Conservation (phyloP, 352 stramenopile species). For the Globisporangium radiosum region DNA sequence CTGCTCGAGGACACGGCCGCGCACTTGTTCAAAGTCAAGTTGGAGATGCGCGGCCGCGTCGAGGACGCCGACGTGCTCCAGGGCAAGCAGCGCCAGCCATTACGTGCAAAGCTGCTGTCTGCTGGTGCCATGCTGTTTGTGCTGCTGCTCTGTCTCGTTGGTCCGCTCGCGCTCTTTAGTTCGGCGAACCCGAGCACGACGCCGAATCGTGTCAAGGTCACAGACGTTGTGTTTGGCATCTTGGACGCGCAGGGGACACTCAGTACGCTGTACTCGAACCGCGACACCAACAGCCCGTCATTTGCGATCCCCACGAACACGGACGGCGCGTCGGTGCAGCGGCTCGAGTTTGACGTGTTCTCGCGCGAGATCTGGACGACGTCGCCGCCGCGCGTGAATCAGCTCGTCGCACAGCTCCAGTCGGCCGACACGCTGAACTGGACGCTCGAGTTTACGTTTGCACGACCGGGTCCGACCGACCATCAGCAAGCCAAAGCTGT, state of each 20-base stretch:
- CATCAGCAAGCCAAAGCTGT: constrained; percentile 50
- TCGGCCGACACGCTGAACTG: constrained; percentile 64
- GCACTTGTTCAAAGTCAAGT: constrained; percentile 73
- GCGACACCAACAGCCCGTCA: constrained; percentile 62
- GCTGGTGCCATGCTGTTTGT: constrained; percentile 78
- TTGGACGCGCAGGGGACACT: constrained; percentile 69
- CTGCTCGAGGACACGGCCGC: constrained; percentile 78
- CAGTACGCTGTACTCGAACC: constrained; percentile 68
- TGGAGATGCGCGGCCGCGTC: constrained; percentile 70
- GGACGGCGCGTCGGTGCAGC: constrained; percentile 69
- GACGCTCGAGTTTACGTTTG: constrained; percentile 67
- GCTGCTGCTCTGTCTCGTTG: constrained; percentile 69
- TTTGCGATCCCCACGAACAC: constrained; percentile 63
- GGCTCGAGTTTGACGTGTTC: constrained; percentile 73
- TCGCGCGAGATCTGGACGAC: constrained; percentile 67
- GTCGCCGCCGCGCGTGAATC: constrained; percentile 64
- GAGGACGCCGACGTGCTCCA: constrained; percentile 63
- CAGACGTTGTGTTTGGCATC: constrained; percentile 62
- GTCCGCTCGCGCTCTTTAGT: constrained; percentile 76
- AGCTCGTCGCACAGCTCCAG: constrained; percentile 64
- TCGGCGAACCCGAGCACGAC: constrained; percentile 82
- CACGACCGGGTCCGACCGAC: constrained; percentile 50
- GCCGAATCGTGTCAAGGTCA: constrained; percentile 56
- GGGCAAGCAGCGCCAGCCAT: constrained; percentile 72
- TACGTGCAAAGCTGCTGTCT: constrained; percentile 52